Conservation (phyloP, 2,329 filamentous ascomycete species). For the Pseudohalonectria lignicola region DNA sequence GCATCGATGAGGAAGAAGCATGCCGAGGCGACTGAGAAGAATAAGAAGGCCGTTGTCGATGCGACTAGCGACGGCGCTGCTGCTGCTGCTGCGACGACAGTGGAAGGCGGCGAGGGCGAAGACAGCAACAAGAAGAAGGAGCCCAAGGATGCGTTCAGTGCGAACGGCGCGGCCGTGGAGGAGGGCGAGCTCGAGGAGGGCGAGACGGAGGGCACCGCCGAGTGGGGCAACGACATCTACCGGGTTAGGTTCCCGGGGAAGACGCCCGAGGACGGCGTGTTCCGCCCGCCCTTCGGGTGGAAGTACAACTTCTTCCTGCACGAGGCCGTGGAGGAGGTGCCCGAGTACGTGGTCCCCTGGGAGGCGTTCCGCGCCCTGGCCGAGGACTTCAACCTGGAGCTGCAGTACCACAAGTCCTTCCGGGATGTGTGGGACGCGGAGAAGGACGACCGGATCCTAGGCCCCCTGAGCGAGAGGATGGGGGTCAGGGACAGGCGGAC, state of each 20-base stretch:
- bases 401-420: constrained; percentile 90
- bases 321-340: constrained; percentile 91
- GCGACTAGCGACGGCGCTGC: too few relatives aligned
- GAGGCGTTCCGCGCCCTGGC: constrained; percentile 92
- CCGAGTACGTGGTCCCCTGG: constrained; percentile 97
- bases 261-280: constrained; percentile 77
- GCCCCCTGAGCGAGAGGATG: constrained; percentile 90
- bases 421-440: constrained; percentile 85
- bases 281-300: constrained; percentile 93
- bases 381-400: constrained; percentile 91
- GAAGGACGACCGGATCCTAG: constrained; percentile 72
- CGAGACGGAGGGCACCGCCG: constrained; percentile 52
- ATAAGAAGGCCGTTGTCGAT: constrained; percentile 16
- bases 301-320: constrained; percentile 95
- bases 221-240: constrained; percentile 94
- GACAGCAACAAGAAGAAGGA: too few relatives aligned
- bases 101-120: constrained; percentile 12
- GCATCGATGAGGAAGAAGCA: constrained; percentile 26
- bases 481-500: constrained; percentile 66
- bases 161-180: constrained; percentile 20
- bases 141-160: constrained; percentile 1
- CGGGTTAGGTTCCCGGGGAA: constrained; percentile 76
- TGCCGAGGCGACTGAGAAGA: constrained; percentile 23
- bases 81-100: constrained; percentile 21
- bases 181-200: constrained; percentile 47